A percentile compares a stretch with the other conserved stretches of the same genome.
Evolutionary conservation across 2,329 filamentous ascomycete genomes (phyloP).

Genomic region (Trichoderma afroharzianum): DNA sequence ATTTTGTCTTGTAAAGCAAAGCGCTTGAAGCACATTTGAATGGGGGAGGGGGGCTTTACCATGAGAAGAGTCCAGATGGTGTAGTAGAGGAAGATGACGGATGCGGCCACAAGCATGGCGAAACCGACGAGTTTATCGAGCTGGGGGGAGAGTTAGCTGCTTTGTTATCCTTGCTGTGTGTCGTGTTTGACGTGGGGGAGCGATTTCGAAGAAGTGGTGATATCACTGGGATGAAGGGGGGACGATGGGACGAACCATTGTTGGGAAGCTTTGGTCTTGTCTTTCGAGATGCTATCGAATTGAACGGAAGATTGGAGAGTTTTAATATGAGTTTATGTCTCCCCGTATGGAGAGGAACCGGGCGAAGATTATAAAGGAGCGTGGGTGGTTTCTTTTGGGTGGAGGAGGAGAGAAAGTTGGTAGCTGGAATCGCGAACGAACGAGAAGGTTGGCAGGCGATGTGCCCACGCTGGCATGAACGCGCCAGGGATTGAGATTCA

Average conservation of each 20-base stretch:
- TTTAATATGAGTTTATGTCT: not conserved
- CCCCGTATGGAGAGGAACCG: not conserved
- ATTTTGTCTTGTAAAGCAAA: too few species aligned
- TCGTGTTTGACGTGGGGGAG: not conserved
- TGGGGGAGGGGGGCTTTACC: conserved; percentile 53
- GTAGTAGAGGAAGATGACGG: conserved; percentile 76
- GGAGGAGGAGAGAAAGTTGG: not conserved
- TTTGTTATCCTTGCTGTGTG: not conserved
- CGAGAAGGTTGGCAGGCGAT: not conserved
- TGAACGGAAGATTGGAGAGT: not conserved
- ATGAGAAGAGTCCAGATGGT: conserved; percentile 96
- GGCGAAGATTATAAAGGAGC: conserved; percentile 9
- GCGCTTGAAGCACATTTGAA: too few species aligned
- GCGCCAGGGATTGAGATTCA: not conserved
- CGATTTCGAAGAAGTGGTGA: too few species aligned
- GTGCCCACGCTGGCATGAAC: conserved; percentile 20
- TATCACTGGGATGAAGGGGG: not conserved
- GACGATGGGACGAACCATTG: conserved; percentile 29
- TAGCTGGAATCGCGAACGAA: conserved; percentile 5
- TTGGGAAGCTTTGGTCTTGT: conserved; percentile 18
- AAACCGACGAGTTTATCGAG: conserved; percentile 78
- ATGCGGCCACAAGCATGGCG: conserved; percentile 65
- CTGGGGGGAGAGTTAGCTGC: conserved; percentile 43
- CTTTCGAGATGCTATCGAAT: not conserved
- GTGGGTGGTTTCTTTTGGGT: not conserved